Base-by-base conservation (phyloP, 2,329 filamentous ascomycete genomes). In the Fusarium sp. region DNA sequence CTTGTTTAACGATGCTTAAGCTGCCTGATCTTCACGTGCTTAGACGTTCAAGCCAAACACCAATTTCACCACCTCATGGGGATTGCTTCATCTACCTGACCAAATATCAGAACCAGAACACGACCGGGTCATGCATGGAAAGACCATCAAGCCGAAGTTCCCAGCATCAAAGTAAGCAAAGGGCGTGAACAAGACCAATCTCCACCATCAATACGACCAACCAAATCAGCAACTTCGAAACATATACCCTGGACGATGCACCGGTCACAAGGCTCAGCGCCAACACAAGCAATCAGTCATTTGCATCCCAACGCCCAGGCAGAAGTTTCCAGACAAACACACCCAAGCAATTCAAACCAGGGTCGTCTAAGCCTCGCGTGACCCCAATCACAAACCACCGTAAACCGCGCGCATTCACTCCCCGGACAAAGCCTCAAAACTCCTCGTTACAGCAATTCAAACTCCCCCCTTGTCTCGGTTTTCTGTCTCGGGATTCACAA, bases 351-450 rank as follows among this genome's bases (percentile, higher is more conserved):
- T 31, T n/a, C 43, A 24, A 45, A 45, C 40, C 45, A 42, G 39
- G 39, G 39, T 42, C 22, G 22, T 42, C 39, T 6, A 22, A 38
- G 53, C 28, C 46, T 38, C 57, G 57, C 34, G 45, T 53, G 60
- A 65, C 46, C 47, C 19, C 26, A 62, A 50, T 65, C 42, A 64
- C 61, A 47, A 53, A 65, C 39, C 31, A 46, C 17, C 19, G 40
- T 10, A 43, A 62, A 45, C 36, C 47, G 46, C 59, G 42, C 38
- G 19, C 19, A 8, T 6, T 15, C 19, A 31, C n/a, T 22, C 38
- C 53, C 45, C 34, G 21, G 17, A 39, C 47, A 17, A 42, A 22
- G 39, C 36, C 36, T 52, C 49, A 51, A 31, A 42, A 17, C 46
- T 26, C n/a, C 45, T 24, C 24, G 24, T 24, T 24, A 24, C 24